Evolutionary conservation across 495 filamentous ascomycete species (phyloP), one percentile per base, ranked within the genome.

Genomic region (Entonaema liquescens): DNA sequence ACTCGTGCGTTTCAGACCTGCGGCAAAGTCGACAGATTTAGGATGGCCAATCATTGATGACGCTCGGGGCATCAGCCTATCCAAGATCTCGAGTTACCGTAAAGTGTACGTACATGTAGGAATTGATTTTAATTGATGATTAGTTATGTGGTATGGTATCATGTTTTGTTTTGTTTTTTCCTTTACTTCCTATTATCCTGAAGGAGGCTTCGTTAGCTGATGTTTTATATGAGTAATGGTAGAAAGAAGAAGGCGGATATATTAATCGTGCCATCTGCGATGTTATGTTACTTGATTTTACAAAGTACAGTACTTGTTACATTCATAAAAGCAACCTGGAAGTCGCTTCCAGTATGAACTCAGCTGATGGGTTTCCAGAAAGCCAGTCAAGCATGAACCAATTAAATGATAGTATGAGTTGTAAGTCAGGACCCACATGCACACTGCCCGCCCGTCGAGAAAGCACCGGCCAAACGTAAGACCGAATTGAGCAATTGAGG

Each of bases 1-100:
- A 72, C 72, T 73, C 66, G 42, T 55, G 62, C 70, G 80, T 80
- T 83, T 82, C 81, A 81, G 76, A 68, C 40, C 65, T 80, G 79
- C 73, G 71, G 68, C 79, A 80, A 78, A 78, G 73, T 79, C 70
- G 78, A 74, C 70, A 62, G 74, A 75, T 78, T 65, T 56, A 56
- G 54, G 40, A 70, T 58, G 53, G 68, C 65, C 70, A 76, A 73
- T 69, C 53, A 76, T 65, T 5, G 42, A 36, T 19, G 26, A n/a
- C 25, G 33, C 17, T 36, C 38, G 40, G 35, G 35, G 53, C 21
- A 3, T 44, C 62, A 53, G 17, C 26, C 33, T 56, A 29, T 60
- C 38, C 36, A 60, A 33, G 61, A 65, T 70, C 67, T 66, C 15
- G 26, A 29, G 1, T 5, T 28, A 23, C 23, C n/a, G n/a, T n/a